A percentile compares a stretch with the other conserved stretches of the same genome.
These are phyloP conservation scores for Irpex rosettiformis DNA, from an alignment of 1,284 basidiomycete genomes.

Conservation along the genomic window DNA sequence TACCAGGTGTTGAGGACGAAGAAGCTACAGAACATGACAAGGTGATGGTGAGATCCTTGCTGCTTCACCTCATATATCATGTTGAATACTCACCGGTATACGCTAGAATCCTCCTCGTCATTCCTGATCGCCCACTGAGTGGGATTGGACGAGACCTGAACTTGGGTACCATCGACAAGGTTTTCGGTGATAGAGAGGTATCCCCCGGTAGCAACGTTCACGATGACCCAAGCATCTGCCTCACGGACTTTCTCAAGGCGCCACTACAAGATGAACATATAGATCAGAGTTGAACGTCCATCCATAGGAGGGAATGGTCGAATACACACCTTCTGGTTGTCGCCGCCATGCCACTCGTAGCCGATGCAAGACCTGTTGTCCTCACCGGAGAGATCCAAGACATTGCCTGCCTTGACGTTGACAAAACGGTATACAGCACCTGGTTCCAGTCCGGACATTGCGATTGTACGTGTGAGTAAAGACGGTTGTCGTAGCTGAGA, in stretches of 20 bases:
- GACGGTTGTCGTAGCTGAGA: not conserved
- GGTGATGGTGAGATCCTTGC: not conserved
- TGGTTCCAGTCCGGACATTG: constrained; percentile 10
- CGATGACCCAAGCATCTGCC: constrained; percentile 36
- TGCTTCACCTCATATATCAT: not conserved
- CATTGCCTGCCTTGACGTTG: constrained; percentile 48
- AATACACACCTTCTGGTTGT: constrained; percentile 44
- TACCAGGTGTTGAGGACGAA: constrained; percentile 21
- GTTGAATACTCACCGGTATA: constrained; percentile 11
- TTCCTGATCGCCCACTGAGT: constrained; percentile 18
- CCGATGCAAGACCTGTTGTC: constrained; percentile 50
- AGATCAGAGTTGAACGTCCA: not conserved
- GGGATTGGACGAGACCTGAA: constrained; percentile 22
- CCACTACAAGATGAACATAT: constrained; percentile 1
- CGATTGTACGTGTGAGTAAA: not conserved
- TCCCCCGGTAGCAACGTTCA: constrained; percentile 30
- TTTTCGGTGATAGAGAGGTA: constrained; percentile 33
- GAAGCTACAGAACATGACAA: constrained; percentile 13
- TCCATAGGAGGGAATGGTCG: not conserved
- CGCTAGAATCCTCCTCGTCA: constrained; percentile 15
- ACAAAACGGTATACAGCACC: constrained; percentile 39
- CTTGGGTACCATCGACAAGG: constrained; percentile 19
- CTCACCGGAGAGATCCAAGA: constrained; percentile 48
- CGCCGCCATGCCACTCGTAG: constrained; percentile 35
- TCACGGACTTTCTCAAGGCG: constrained; percentile 8